phyloP scores from a whole-genome alignment of 495 filamentous ascomycete genomes.

The Lentithecium fluviatile region DNA sequence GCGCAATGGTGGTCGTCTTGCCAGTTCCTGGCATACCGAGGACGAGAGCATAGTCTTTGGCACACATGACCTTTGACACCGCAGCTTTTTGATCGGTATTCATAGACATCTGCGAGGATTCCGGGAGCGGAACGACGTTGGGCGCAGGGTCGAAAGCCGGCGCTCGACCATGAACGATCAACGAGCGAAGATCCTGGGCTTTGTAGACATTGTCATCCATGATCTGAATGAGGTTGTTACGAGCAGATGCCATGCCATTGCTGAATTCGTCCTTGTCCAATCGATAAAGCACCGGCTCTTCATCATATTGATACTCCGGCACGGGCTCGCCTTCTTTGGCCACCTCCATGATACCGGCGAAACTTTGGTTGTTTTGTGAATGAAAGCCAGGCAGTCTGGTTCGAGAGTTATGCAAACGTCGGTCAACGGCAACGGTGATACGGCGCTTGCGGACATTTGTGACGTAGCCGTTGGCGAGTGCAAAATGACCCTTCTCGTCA shows the following conservation, averaged over 20 bases:
- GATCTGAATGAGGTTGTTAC: conserved; percentile 87
- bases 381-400: conserved; percentile 74
- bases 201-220: conserved; percentile 79
- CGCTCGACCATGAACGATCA: conserved; percentile 70
- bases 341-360: conserved; percentile 90
- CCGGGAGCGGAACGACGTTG: conserved; percentile 56
- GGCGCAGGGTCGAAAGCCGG: conserved; percentile 69
- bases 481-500: conserved; percentile 91
- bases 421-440: conserved; percentile 85
- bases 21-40: conserved; percentile 97
- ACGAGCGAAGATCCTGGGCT: conserved; percentile 67
- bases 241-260: conserved; percentile 91
- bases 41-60: conserved; percentile 89
- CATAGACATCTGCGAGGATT: conserved; percentile 54
- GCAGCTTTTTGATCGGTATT: conserved; percentile 86
- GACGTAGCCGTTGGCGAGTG: conserved; percentile 87
- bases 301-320: conserved; percentile 47
- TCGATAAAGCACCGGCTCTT: conserved; percentile 68
- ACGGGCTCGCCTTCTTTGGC: conserved; percentile 51
- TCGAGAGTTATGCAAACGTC: conserved; percentile 80
- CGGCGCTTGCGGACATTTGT: conserved; percentile 67
- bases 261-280: conserved; percentile 98
- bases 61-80: conserved; percentile 91
- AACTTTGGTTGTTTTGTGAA: conserved; percentile 71
- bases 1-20: conserved; percentile 95